Evolutionary conservation across 345 rosid species (phyloP), one percentile per base, ranked within the genome.

Genomic region (Punica granatum): DNA sequence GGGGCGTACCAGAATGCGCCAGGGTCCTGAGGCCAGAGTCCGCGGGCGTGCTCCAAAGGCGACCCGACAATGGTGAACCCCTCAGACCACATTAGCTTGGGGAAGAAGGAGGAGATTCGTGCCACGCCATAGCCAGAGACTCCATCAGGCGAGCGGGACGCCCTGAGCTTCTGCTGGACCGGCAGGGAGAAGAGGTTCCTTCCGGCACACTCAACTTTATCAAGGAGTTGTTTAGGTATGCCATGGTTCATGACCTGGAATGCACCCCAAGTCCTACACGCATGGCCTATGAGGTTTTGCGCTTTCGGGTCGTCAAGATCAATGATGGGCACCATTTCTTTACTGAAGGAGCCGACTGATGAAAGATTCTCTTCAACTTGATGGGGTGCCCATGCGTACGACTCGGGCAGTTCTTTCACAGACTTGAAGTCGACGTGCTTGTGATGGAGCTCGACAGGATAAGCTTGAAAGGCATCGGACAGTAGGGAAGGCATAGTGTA

Each of bases 31-130:
- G 98, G 97, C 99, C 99, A 94, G 59, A 94, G 91, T 73, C 78
- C 84, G 67, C 80, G 81, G 39, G 90, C 90, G 68, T 94, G 90
- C 16, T 89, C 89, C 31, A 73, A 61, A 0, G 96, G 96, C 13
- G 98, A 85, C 46, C 92, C 98, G 30, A 76, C 69, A 28, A 94
- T 70, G 62, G 99, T 91, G 85, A 94, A 94, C 12, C 99, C 97
- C 72, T 94, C 98, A 18, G 95, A 94, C 99, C 99, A 94, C 95
- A 94, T 86, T 60, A 77, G 82, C 85, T 94, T 94, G 7, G 86
- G 75, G 70, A 94, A 94, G 70, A 88, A 89, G 25, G 89, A 75
- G 11, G 97, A 82, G 32, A 89, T 89, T 48, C 92, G 85, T 0
- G 95, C 92, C 7, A 84, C 78, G 0, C 99, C 99, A 56, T 88